These are phyloP conservation scores for Colletotrichum graminicola DNA, from an alignment of 2,329 filamentous ascomycete species.

Conservation along the genomic window DNA sequence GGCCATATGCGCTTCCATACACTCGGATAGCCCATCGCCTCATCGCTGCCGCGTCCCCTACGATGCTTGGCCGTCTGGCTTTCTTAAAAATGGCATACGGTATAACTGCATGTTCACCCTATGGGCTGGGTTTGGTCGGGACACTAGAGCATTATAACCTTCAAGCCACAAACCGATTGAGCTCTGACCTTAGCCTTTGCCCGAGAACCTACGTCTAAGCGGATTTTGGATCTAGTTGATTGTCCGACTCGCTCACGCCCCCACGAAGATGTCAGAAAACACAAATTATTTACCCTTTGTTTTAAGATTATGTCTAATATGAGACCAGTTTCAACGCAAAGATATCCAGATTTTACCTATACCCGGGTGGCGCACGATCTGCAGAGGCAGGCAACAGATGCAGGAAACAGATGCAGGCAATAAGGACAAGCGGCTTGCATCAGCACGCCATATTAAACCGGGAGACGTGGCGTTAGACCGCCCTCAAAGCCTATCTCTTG, in stretches of 20 bases:
- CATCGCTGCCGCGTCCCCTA: conserved; percentile 18
- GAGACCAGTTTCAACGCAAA: background rate
- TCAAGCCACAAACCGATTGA: background rate
- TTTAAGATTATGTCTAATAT: background rate
- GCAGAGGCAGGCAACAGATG: conserved; percentile 15
- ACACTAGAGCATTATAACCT: background rate
- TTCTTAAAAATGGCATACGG: background rate
- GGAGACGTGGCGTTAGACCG: background rate
- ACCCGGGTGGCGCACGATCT: conserved; percentile 23
- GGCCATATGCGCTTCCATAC: conserved; percentile 3
- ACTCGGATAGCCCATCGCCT: background rate
- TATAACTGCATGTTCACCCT: background rate
- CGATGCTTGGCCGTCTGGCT: conserved; percentile 13
- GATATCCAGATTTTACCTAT: background rate
- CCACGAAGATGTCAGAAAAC: background rate
- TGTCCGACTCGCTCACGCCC: background rate
- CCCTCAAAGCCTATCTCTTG: background rate
- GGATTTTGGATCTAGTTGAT: background rate
- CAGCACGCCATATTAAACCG: conserved; percentile 1
- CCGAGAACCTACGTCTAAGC: background rate
- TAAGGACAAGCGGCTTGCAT: conserved; percentile 9
- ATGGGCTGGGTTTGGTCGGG: background rate
- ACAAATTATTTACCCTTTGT: background rate
- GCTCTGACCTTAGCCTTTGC: background rate
- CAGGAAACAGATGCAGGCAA: conserved; percentile 13